These are phyloP conservation scores for Heterobasidion occidentale DNA, from an alignment of 1,284 basidiomycete species.

Conservation along the genomic window DNA sequence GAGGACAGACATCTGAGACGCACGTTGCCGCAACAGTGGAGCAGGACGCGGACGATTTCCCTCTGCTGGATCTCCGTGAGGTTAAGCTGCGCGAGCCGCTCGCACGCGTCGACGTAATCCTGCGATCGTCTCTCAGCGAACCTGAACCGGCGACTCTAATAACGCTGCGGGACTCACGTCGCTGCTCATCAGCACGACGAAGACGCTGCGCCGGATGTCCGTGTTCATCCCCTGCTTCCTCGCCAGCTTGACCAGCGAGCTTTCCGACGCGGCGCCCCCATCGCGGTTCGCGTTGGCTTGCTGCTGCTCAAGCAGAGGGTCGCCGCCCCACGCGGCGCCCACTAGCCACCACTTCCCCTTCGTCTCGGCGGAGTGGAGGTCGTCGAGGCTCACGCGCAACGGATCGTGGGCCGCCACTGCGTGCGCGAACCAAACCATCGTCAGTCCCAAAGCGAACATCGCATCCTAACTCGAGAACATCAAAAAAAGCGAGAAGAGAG, in stretches of 20 bases:
- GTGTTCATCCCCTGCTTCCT: constrained; percentile 98
- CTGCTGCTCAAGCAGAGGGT: constrained; percentile 73
- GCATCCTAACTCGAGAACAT: too few species aligned
- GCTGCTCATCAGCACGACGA: constrained; percentile 90
- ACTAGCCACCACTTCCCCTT: constrained; percentile 99
- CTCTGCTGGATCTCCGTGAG: constrained; percentile 89
- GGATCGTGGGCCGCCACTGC: constrained; percentile 78
- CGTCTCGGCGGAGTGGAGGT: constrained; percentile 77
- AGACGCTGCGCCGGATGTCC: constrained; percentile 85
- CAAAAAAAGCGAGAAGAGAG: constrained; percentile 5
- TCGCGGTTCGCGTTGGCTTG: constrained; percentile 11
- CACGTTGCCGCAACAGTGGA: constrained; percentile 93
- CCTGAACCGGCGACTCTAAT: neutral
- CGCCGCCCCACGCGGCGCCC: constrained; percentile 93
- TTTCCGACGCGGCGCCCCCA: constrained; percentile 27
- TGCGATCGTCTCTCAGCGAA: constrained; percentile 20
- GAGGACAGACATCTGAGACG: constrained; percentile 16
- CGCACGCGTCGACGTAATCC: constrained; percentile 94
- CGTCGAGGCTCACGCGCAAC: constrained; percentile 76
- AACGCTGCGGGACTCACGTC: constrained; percentile 50
- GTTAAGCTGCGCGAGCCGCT: constrained; percentile 75
- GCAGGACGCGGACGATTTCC: constrained; percentile 85
- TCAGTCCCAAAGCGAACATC: neutral
- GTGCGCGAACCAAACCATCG: constrained; percentile 1
- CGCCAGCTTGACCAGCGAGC: constrained; percentile 70